Evolutionary conservation across 768 basidiomycete species (phyloP), one percentile per base, ranked within the genome.

Genomic region (Cystofilobasidium bisporidii): DNA sequence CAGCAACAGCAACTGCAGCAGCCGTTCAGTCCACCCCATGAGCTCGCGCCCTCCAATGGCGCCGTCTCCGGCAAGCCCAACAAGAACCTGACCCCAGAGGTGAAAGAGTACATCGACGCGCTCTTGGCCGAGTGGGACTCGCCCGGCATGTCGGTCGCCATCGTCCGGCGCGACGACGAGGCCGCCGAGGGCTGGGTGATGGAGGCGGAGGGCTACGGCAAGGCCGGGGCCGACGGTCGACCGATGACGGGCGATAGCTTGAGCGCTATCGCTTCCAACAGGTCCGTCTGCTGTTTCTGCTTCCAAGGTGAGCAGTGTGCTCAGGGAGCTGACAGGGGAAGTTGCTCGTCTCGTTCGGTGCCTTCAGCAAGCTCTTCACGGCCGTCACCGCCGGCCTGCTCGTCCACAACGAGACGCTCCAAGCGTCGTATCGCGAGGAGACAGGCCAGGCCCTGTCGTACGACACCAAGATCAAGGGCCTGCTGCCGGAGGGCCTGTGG

Each of bases 61-160:
- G 36, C 12, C 36, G 43, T 17, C 43, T 41, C 10, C 9, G 17
- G 40, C 10, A 43, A 15, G 43, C 43, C 43, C 17, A 17, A 8
- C 43, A 43, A 17, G 36, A 53, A 50, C 38, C 53, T 64, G 18
- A 64, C 63, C 6, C 48, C 48, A 18, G 47, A n/a, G 6, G 36
- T 64, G 5, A 50, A n/a, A 10, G 18, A 18, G 20, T 64, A n/a
- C 63, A 64, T 64, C 47, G 33, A 33, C 38, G 20, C 10, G 10
- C 33, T 64, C 1, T 48, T 64, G 6, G 47, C 20, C 33, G 45
- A 64, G 48, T 64, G 63, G 63, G 63, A 55, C 9, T 64, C 63
- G 18, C 63, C 63, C 11, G 63, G 63, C 32, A 41, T 64, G 20
- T 53, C 48, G 2, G 63, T 64, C 18, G 63, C 63, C n/a, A 28